These are phyloP conservation scores for Nidula microcarpa DNA, from an alignment of 768 basidiomycete genomes.

Conservation along the genomic window DNA sequence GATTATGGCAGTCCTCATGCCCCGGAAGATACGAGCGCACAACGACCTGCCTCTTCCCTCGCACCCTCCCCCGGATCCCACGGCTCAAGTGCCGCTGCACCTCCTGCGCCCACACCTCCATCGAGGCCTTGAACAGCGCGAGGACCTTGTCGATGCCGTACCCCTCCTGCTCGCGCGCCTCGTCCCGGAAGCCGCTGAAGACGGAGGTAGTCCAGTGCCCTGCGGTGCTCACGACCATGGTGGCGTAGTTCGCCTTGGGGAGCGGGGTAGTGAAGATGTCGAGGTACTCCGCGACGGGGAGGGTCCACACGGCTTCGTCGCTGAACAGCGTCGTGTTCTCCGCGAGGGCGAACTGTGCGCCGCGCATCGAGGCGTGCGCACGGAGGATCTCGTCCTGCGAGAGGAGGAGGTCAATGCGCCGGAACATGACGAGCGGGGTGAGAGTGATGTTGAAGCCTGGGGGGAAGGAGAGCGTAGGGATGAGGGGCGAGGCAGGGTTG, in stretches of 20 bases:
- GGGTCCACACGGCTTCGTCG: slow-evolving; percentile 50
- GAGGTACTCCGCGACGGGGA: slow-evolving; percentile 52
- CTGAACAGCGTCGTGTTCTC: slow-evolving; percentile 39
- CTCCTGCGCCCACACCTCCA: slow-evolving; percentile 48
- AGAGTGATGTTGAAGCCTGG: slow-evolving; percentile 46
- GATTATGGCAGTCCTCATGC: slow-evolving; percentile 61
- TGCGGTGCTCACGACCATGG: slow-evolving; percentile 59
- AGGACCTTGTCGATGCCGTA: slow-evolving; percentile 53
- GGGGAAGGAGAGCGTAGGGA: slow-evolving; percentile 41
- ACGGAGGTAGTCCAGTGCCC: slow-evolving; percentile 69
- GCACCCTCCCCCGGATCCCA: background rate
- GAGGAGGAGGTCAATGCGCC: slow-evolving; percentile 59
- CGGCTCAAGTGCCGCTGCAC: slow-evolving; percentile 33
- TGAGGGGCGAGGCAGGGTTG: slow-evolving; percentile 48
- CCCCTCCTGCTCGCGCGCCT: slow-evolving; percentile 23
- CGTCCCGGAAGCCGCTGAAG: slow-evolving; percentile 31
- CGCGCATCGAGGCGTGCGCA: slow-evolving; percentile 31
- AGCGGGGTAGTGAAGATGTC: slow-evolving; percentile 41
- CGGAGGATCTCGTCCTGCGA: slow-evolving; percentile 38
- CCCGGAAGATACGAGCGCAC: slow-evolving; percentile 62
- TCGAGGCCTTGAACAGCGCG: slow-evolving; percentile 54
- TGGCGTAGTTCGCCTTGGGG: slow-evolving; percentile 53
- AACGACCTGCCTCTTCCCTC: slow-evolving; percentile 39
- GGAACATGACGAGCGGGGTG: slow-evolving; percentile 66
- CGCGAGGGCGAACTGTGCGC: background rate